A percentile compares a stretch with the other conserved stretches of the same genome.
These are phyloP conservation scores for Xylariales sp. DNA, from an alignment of 2,329 filamentous ascomycete species.

Conservation along the genomic window DNA sequence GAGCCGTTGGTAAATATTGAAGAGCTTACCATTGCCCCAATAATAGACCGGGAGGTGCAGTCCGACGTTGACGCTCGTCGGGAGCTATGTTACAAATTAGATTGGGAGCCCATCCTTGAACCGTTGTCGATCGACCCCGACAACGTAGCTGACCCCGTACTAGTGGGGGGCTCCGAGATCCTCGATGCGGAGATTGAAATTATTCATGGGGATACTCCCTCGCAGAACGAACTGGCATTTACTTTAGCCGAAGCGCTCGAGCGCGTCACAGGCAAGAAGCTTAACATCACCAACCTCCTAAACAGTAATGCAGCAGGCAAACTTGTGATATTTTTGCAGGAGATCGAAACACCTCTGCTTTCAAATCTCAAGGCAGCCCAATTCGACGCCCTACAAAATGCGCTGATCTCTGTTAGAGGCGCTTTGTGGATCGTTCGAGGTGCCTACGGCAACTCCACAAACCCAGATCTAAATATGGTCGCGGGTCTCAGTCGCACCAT, in stretches of 20 bases:
- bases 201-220: slow-evolving; percentile 51
- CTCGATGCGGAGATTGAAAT: slow-evolving; percentile 53
- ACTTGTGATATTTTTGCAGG: slow-evolving; percentile 57
- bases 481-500: slow-evolving; percentile 51
- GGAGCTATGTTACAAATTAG: slow-evolving; percentile 59
- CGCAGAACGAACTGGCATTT: slow-evolving; percentile 50
- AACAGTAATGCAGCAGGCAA: slow-evolving; percentile 50
- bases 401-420: slow-evolving; percentile 47
- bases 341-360: slow-evolving; percentile 59
- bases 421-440: slow-evolving; percentile 54
- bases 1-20: slow-evolving; percentile 54
- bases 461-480: slow-evolving; percentile 51
- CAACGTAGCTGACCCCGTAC: slow-evolving; percentile 30
- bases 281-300: slow-evolving; percentile 49
- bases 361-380: slow-evolving; percentile 53
- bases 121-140: slow-evolving; percentile 40
- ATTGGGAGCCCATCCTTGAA: slow-evolving; percentile 58
- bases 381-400: slow-evolving; percentile 52
- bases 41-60: slow-evolving; percentile 52
- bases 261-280: slow-evolving; percentile 50
- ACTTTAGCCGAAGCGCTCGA: slow-evolving; percentile 51
- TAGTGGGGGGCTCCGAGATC: slow-evolving; percentile 34
- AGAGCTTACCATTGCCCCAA: slow-evolving; percentile 55
- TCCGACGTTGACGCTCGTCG: slow-evolving; percentile 49
- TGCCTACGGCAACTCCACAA: slow-evolving; percentile 50